Base-by-base conservation (phyloP, 139 green algal genomes). In the Chlamydomonas schloesseri region DNA sequence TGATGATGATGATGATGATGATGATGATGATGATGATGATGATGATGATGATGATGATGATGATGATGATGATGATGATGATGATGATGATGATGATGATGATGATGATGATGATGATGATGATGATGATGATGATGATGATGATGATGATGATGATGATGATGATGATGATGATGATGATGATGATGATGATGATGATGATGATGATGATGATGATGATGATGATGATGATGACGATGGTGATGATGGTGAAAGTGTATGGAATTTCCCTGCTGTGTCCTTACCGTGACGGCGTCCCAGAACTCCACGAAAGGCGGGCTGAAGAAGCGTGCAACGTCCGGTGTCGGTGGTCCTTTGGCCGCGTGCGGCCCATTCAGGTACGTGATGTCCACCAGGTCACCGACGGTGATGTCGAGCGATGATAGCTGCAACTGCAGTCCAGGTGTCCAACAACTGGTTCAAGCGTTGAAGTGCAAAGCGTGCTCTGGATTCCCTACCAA, bases 271-370 rank as follows among this genome's bases (percentile, higher is more conserved):
- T 21, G 50, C 50, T 57, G 17, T 15, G 14, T 15, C 17, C 71
- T 53, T n/a, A 79, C 71, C 76, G 90, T 55, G 2, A 73, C 37
- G 0, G 82, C 89, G 68, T 92, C 62, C 89, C 89, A 92, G 84
- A 84, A 92, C 36, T 87, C 85, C 29, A 78, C 88, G 57, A 81
- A 92, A 31, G 89, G 89, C 34, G 75, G 75, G 34, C 82, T 8
- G 74, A 88, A 92, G 77, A 76, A 76, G 29, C 69, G 53, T 67
- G 34, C 36, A 50, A 87, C 81, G 69, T 79, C 81, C 23, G 68
- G 73, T 24, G 64, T 62, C 26, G 47, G 79, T 24, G 77, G 64
- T 0, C 84, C 79, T 3, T 31, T 37, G 9, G 81, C 86, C 55
- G 71, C 8, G 34, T 81, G 50, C 18, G 86, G 85, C 11, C 26